phyloP scores from a whole-genome alignment of 352 stramenopile genomes.

The Phytophthora aleatoria region DNA sequence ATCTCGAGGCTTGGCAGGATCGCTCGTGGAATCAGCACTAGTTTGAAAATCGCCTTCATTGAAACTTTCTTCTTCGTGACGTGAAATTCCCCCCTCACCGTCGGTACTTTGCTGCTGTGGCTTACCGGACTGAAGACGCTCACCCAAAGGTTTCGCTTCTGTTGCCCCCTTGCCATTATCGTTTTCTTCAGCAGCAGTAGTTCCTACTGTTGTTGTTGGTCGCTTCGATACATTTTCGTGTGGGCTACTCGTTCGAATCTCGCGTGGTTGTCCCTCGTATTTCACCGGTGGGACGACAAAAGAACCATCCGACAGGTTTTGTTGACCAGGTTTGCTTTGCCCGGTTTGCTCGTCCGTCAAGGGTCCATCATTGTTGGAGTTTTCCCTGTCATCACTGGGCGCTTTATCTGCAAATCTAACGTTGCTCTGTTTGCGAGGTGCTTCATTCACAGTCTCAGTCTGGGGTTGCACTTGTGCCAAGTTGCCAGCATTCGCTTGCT shows the following conservation, averaged over 20 bases:
- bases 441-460: neutral
- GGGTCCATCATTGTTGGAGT: neutral
- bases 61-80: neutral
- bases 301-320: neutral
- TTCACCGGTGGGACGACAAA: neutral
- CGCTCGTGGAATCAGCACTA: neutral
- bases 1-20: neutral
- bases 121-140: neutral
- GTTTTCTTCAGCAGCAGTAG: neutral
- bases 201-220: neutral
- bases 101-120: neutral
- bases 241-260: neutral
- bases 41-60: neutral
- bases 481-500: neutral
- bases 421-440: conserved; percentile 17
- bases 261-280: neutral
- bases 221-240: neutral
- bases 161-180: neutral
- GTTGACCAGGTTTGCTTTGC: neutral
- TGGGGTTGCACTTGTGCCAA: neutral
- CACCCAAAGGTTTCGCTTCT: neutral
- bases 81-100: neutral
- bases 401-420: conserved; percentile 9
- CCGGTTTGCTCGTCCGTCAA: neutral
- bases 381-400: neutral